Evolutionary conservation across 768 basidiomycete genomes (phyloP), one percentile per base, ranked within the genome.

Genomic region (Lepiota brunneoincarnata): DNA sequence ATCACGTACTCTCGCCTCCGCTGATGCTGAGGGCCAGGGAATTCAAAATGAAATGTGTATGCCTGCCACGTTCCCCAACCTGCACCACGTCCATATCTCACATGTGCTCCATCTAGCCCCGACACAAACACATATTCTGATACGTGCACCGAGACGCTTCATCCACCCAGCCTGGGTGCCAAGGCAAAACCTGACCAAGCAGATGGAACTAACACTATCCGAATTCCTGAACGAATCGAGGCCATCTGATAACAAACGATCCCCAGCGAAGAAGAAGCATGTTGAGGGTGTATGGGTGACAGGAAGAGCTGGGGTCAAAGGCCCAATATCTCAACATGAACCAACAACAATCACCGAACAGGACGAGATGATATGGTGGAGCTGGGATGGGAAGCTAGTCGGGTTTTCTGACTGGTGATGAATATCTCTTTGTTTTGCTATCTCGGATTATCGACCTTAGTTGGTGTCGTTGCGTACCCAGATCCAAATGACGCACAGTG

Each of bases 241-340:
- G 49, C 52, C 43, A n/a, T 5, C 38, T 12, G 17, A 20, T 20
- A 51, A 39, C 20, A 20, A 17, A 40, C 39, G 40, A 55, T 42
- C 42, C 31, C 43, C 23, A 46, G 50, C 47, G 44, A 67, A 64
- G 56, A 70, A 63, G 12, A 64, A 57, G 23, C 64, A 60, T 31
- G 67, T 77, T 3, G 78, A 80, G 55, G 80, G 79, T 15, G 77
- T 78, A 6, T 81, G 80, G 79, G 67, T 81, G n/a, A 69, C 70
- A 0, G 63, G 67, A 17, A 65, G 62, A 24, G 52, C 40, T 21
- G 71, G 67, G 4, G 45, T 66, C 14, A 36, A 24, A 21, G 58
- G 54, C 5, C 50, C 26, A 11, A 53, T 44, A 15, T 53, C 36
- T 12, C 52, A 57, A 1, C 17, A n/a, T 28, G 38, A 51, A 10